phyloP scores from a whole-genome alignment of 1,284 basidiomycete species.

The Malassezia japonica region DNA sequence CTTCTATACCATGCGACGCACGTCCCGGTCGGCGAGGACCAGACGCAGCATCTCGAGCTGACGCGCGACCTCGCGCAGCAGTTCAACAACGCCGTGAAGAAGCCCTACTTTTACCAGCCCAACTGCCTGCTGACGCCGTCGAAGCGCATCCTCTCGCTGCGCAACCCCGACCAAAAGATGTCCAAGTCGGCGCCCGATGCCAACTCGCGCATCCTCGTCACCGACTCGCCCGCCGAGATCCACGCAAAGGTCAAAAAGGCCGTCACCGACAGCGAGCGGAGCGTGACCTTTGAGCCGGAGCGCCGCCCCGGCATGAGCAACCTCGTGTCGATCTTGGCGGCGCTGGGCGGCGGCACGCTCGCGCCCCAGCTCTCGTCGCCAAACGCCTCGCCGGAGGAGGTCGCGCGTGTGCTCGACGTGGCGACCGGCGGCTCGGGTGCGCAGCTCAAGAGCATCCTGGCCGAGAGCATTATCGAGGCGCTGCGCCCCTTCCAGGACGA shows the following conservation, averaged over 20 bases:
- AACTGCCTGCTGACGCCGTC: constrained; percentile 62
- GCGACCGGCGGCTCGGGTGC: constrained; percentile 56
- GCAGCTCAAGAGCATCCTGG: constrained; percentile 63
- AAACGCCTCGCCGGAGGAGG: constrained; percentile 36
- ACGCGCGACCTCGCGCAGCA: constrained; percentile 69
- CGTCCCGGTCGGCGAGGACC: constrained; percentile 91
- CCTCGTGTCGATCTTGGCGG: constrained; percentile 59
- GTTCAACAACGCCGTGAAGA: constrained; percentile 61
- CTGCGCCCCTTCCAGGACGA: constrained; percentile 63
- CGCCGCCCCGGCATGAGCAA: constrained; percentile 73
- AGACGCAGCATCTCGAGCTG: constrained; percentile 84
- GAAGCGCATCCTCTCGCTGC: constrained; percentile 64
- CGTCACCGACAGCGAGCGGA: constrained; percentile 67
- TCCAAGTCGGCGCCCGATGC: constrained; percentile 77
- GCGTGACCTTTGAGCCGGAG: constrained; percentile 65
- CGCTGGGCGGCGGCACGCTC: constrained; percentile 56
- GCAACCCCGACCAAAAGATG: constrained; percentile 81
- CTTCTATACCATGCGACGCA: constrained; percentile 80
- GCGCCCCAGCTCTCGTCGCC: background rate
- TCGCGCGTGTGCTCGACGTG: constrained; percentile 52
- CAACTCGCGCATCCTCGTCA: constrained; percentile 75
- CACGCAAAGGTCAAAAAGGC: constrained; percentile 65
- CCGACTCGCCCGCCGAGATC: constrained; percentile 62
- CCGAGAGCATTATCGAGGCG: constrained; percentile 62
- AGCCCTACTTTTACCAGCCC: constrained; percentile 58